phyloP scores from a whole-genome alignment of 352 stramenopile species.

The Thraustotheca clavata region DNA sequence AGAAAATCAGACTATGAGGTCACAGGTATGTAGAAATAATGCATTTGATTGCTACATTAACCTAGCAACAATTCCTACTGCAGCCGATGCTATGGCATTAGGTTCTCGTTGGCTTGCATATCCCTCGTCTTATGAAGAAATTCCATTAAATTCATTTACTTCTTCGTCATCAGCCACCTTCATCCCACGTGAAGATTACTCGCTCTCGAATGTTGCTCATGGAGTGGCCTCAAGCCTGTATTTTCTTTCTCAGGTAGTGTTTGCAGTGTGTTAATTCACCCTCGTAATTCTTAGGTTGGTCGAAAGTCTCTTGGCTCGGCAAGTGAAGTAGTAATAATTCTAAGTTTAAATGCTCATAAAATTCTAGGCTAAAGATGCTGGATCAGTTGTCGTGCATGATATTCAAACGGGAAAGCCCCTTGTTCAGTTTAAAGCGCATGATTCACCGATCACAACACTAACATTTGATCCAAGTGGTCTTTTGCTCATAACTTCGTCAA shows the following conservation, averaged over 20 bases:
- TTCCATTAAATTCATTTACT: neutral
- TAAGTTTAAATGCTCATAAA: neutral
- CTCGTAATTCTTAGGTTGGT: neutral
- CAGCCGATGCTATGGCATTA: constrained; percentile 20
- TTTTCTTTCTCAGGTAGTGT: constrained; percentile 65
- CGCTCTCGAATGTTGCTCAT: constrained; percentile 54
- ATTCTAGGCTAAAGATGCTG: constrained; percentile 26
- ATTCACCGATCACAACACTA: constrained; percentile 56
- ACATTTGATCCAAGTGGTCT: constrained; percentile 69
- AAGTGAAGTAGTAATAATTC: neutral
- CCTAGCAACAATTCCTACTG: constrained; percentile 7
- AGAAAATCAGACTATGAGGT: neutral
- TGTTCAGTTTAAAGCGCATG: constrained; percentile 68
- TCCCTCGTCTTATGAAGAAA: neutral
- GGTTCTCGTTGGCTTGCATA: constrained; percentile 23
- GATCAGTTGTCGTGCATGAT: constrained; percentile 64
- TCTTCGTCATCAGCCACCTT: neutral
- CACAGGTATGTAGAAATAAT: neutral
- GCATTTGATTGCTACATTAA: neutral
- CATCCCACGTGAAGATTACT: constrained; percentile 19
- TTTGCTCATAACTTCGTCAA: constrained; percentile 69
- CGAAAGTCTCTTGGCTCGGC: neutral
- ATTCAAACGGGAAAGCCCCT: constrained; percentile 50
- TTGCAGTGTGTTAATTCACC: constrained; percentile 27
- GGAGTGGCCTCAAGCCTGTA: constrained; percentile 83